Base-by-base conservation (phyloP, 2,329 filamentous ascomycete genomes). In the Zymoseptoria ardabiliae region DNA sequence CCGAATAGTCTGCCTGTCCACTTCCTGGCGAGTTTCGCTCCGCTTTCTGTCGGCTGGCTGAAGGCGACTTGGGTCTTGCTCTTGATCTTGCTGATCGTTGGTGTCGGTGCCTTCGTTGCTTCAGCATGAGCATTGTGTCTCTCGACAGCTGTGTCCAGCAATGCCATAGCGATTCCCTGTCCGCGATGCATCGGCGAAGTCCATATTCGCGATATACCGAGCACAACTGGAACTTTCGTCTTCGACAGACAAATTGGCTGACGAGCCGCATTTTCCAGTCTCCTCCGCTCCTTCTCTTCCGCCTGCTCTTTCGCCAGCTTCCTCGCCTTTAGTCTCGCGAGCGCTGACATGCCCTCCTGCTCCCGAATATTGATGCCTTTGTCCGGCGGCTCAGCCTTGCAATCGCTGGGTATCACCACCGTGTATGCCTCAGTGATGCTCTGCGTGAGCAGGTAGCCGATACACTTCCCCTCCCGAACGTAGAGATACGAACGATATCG, bases 151-250 rank as follows among this genome's bases (percentile, higher is more conserved):
- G 58, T 59, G 60, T 87, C 81, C 19, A 87, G 70, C 52, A 88
- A 71, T 57, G 78, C 76, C 56, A 78, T 78, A 3, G 84, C 85
- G 56, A 86, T 79, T 8, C 83, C 82, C 63, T 80, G 78, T 50
- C 81, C 74, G 30, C 85, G 78, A 60, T 82, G 80, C 1, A 78
- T 76, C 5, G 76, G 78, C 7, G 81, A 83, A 0, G 83, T 85
- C 85, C 85, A 88, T 64, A 88, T 84, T 28, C 85, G 79, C 22
- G 85, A 85, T 23, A 88, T 80, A 19, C 84, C 83, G 57, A 87
- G 76, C n/a, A 81, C 75, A 2, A 81, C 83, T 2, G 77, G 72
- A 23, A 57, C 53, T 2, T 41, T 45, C 4, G 56, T 56, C 11
- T 57, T 49, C 5, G 68, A 67, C 23, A 71, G 58, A 20, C 65